Evolutionary conservation across 2,329 filamentous ascomycete species (phyloP).

Genomic region (Venturia pyrina): DNA sequence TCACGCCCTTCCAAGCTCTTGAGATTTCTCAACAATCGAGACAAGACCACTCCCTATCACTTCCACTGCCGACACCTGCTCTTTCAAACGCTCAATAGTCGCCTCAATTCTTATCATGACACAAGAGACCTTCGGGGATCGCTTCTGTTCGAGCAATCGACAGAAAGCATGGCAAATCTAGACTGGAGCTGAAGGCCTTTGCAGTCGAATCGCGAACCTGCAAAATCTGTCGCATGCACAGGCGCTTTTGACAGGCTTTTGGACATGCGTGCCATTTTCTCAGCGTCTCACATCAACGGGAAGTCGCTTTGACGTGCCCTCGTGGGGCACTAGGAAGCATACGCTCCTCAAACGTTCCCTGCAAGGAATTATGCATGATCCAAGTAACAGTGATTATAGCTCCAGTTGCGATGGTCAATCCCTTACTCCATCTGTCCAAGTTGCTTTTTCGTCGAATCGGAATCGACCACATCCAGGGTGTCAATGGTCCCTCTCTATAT

Average conservation of each 20-base stretch:
- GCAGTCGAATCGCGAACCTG: not conserved
- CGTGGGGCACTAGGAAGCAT: not conserved
- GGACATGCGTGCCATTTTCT: not conserved
- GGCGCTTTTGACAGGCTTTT: not conserved
- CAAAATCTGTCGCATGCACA: not conserved
- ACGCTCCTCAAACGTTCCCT: not conserved
- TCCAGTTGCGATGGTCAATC: not conserved
- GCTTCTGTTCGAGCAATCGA: not conserved
- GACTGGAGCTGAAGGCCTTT: not conserved
- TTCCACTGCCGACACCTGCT: not conserved
- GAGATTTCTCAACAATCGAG: not conserved
- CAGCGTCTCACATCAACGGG: not conserved
- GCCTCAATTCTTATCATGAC: not conserved
- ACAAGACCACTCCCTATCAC: not conserved
- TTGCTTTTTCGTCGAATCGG: too few relatives aligned
- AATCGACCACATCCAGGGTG: not conserved
- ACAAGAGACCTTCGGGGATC: not conserved
- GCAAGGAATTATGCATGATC: not conserved
- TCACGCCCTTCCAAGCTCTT: constrained; percentile 2
- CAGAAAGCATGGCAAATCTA: not conserved
- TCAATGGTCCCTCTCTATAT: not conserved
- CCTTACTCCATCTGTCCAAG: not conserved
- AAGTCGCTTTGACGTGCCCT: not conserved
- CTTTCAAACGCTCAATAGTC: not conserved
- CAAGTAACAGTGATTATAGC: not conserved